Evolutionary conservation across 306 rosid species (phyloP), one percentile per base, ranked within the genome.

Genomic region (Vigna nakashimae): DNA sequence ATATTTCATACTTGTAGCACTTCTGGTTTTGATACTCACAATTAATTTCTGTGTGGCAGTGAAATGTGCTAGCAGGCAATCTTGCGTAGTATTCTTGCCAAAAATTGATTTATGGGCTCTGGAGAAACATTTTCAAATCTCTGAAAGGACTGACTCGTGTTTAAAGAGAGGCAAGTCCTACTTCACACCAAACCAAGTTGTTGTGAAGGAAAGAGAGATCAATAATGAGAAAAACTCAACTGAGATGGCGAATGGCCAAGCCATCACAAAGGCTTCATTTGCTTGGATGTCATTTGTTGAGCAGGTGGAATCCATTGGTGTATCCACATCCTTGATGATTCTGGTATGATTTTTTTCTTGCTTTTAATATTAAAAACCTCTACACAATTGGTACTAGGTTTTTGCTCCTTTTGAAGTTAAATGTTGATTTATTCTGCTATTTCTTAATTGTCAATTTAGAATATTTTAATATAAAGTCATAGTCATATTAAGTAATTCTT

Each of bases 81-180:
- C 91, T 4, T 92, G 89, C 55, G 34, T 92, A 32, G 80, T 92
- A 75, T 95, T 88, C 87, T 86, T 95, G 99, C 99, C 99, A 50
- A 86, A 97, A 89, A 88, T 94, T 78, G 98, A 94, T 73, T 85
- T 94, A 74, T 94, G 98, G 98, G 97, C 97, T 73, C 80, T 92
- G 75, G 91, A 83, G 78, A 78, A 77, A 65, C 82, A 73, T 79
- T 77, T 62, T 71, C 87, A 80, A 85, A 78, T 76, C 30, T 66
- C 80, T 48, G 89, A 81, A 73, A 91, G 77, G 38, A 85, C 78
- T 56, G 87, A 84, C 81, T 79, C 83, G 12, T 65, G 71, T 85
- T 83, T 84, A 80, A 71, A 40, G 69, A 74, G 55, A 56, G 87
- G 71, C 17, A 83, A 57, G 51, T 72, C 89, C 34, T 32, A 26